Base-by-base conservation (phyloP, 1,139 yeast species). In the Nakaseomyces bracarensis region DNA sequence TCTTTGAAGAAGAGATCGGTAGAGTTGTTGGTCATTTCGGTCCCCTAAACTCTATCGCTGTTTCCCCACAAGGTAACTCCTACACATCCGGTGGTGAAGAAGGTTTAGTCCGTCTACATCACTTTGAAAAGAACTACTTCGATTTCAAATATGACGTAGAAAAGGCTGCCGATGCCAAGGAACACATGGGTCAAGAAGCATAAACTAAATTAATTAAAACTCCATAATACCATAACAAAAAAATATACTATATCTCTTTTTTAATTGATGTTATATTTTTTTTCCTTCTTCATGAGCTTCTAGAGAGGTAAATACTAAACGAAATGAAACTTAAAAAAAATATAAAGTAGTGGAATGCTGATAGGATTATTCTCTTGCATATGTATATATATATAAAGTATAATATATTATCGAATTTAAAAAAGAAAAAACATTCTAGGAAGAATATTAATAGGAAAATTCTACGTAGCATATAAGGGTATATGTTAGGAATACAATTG, bases 11-110 rank as follows among this genome's bases (percentile, higher is more conserved):
- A 62, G 97, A 89, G 65, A 80, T 91, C 56, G 98, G 98, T 52
- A 82, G 96, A 68, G 93, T 91, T 44, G 85, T 84, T 68, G 98
- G 98, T 47, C 99, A 93, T 71, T 91, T 91, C 74, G 99, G 98
- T 72, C 99, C 98, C 40, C 77, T 91, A 61, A 91, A 93, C 70
- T 80, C 86, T 50, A 74, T 93, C 50, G 95, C 96, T 34, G 85
- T 86, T 43, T 96, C 87, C 66, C 98, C 99, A 47, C 83, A 80
- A 58, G 98, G 98, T 45, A 77, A 82, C 36, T 84, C 93, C 38
- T 91, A 84, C 66, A 91, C 94, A 26, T 82, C 95, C 52, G 99
- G 98, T 46, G 95, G 96, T 61, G 98, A 91, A 74, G 99, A 91
- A 71, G 99, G 97, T 66, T 85, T 79, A 58, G 83, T 91, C 49